Conservation (phyloP, 805 yeast species). For the Wickerhamiella lipophila region DNA sequence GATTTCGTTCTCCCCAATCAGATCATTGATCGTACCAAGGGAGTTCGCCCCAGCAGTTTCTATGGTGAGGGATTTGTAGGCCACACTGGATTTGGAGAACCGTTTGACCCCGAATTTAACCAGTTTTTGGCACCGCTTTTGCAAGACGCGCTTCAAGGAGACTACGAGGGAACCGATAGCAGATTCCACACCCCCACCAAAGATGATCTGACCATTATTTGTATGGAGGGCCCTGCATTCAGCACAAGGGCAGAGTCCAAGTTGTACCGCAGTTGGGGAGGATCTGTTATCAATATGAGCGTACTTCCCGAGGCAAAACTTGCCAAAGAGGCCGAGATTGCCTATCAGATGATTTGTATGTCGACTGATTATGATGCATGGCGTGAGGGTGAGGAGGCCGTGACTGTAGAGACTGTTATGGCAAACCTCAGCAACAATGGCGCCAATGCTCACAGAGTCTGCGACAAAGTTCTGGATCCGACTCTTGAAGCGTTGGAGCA, state of each 20-base stretch:
- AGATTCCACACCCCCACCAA: slow-evolving; percentile 58
- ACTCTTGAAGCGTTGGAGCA: slow-evolving; percentile 47
- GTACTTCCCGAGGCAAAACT: slow-evolving; percentile 94
- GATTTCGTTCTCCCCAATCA: slow-evolving; percentile 96
- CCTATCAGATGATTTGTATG: slow-evolving; percentile 98
- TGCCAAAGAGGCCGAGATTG: slow-evolving; percentile 93
- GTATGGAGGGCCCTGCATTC: slow-evolving; percentile 99
- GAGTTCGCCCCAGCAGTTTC: slow-evolving; percentile 78
- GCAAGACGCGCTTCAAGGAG: slow-evolving; percentile 14
- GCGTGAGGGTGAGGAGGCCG: slow-evolving; percentile 92
- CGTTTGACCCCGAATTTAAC: slow-evolving; percentile 69
- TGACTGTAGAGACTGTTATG: slow-evolving; percentile 93
- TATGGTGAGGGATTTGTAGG: slow-evolving; percentile 91
- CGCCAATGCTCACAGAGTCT: slow-evolving; percentile 69
- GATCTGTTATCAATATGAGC: slow-evolving; percentile 92
- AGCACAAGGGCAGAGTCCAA: slow-evolving; percentile 92
- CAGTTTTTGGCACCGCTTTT: slow-evolving; percentile 42
- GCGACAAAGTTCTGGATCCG: slow-evolving; percentile 52
- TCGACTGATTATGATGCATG: slow-evolving; percentile 98
- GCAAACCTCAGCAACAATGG: slow-evolving; percentile 80
- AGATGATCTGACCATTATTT: slow-evolving; percentile 70
- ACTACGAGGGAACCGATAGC: slow-evolving; percentile 40
- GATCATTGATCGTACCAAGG: slow-evolving; percentile 93
- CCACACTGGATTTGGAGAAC: slow-evolving; percentile 95
- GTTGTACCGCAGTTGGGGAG: slow-evolving; percentile 79